Evolutionary conservation across 192 early-diverging fungal species (phyloP), one percentile per base, ranked within the genome.

Genomic region (Gigaspora rosea): DNA sequence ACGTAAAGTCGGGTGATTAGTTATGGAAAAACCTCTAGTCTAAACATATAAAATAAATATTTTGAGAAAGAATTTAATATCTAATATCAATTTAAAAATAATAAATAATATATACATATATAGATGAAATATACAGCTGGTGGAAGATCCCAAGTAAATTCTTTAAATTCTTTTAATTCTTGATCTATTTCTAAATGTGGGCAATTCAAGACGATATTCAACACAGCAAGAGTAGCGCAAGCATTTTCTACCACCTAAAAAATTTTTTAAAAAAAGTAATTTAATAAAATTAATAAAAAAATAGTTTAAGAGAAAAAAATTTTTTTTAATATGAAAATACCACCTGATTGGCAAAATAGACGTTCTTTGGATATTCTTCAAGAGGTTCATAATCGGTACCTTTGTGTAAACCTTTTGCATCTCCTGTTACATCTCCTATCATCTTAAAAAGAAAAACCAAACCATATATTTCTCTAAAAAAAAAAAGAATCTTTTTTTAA

Each of bases 221-320:
- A 79, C 68, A 93, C 85, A 8, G 91, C 92, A 76, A 92, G 88
- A 5, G 91, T 91, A 8, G 92, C 89, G 76, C 91, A 93, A 4
- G 91, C 92, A 76, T 92, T 90, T 49, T 89, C 80, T 58, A 91
- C 84, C 0, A 92, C 80, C 82, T 92, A 85, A n/a, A 80, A 61
- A 32, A n/a, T n/a, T n/a, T 56, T 27, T 0, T 0, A 27, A 27
- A 27, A 18, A 54, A 63, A 32, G 52, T 79, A 9, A 54, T 54
- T 49, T 52, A 63, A 22, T 63, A 20, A 49, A 59, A 80, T 66
- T 71, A 83, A 81, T 59, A 83, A 62, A 67, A 76, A 10, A 68
- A 41, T 32, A 48, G 46, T 41, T 59, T 13, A 52, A 65, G 48
- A 51, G 50, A 8, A 35, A 59, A 47, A 58, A 49, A 58, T 13